Evolutionary conservation across 2,329 filamentous ascomycete genomes (phyloP).

Genomic region (Septoria linicola): DNA sequence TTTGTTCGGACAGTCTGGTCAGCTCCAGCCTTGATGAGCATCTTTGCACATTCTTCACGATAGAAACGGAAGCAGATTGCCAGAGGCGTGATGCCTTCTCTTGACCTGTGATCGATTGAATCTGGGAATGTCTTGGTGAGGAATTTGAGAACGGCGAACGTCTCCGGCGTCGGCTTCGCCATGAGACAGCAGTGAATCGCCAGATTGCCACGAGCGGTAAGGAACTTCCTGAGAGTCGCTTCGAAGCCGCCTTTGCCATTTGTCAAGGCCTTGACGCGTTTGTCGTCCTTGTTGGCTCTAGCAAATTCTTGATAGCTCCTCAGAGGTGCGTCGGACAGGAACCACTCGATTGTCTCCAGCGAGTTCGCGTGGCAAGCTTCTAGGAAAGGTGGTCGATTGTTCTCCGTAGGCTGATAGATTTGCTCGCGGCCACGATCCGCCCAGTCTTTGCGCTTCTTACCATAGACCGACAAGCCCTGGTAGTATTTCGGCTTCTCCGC

Average conservation of each 20-base stretch:
- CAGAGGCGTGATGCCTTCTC: slow-evolving; percentile 63
- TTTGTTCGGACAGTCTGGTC: slow-evolving; percentile 61
- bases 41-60: slow-evolving; percentile 55
- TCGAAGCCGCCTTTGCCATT: slow-evolving; percentile 63
- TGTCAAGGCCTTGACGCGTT: slow-evolving; percentile 61
- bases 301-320: slow-evolving; percentile 69
- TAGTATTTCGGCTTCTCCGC: slow-evolving; percentile 67
- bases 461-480: slow-evolving; percentile 72
- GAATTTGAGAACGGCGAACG: slow-evolving; percentile 62
- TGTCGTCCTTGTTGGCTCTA: slow-evolving; percentile 60
- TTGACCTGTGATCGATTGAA: slow-evolving; percentile 61
- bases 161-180: slow-evolving; percentile 38
- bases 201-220: slow-evolving; percentile 59
- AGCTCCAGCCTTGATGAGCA: slow-evolving; percentile 66
- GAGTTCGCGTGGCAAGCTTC: slow-evolving; percentile 57
- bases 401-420: slow-evolving; percentile 19
- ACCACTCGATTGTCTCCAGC: slow-evolving; percentile 73
- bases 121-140: slow-evolving; percentile 62
- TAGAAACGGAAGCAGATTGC: slow-evolving; percentile 62
- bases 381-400: slow-evolving; percentile 59
- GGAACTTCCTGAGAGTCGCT: slow-evolving; percentile 61
- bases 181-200: slow-evolving; percentile 62
- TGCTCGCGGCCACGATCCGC: slow-evolving; percentile 57
- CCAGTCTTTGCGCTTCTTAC: slow-evolving; percentile 74
- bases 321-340: slow-evolving; percentile 68